Evolutionary conservation across 1,139 yeast genomes (phyloP), one percentile per base, ranked within the genome.

Genomic region (Suhomyces wounanorum): DNA sequence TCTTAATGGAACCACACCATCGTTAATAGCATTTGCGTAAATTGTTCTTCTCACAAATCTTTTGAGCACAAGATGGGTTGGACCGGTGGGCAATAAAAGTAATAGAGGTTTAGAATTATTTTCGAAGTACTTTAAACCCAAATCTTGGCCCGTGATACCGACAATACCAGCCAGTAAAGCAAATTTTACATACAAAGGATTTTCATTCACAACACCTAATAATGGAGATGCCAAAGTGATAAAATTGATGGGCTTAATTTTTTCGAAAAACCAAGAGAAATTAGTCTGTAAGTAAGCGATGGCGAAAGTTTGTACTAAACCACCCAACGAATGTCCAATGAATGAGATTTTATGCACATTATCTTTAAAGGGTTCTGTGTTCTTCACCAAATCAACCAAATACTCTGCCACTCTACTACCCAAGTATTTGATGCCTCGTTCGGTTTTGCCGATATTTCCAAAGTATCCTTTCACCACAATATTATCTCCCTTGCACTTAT

Each of bases 251-350:
- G 97, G 97, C 52, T 75, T 70, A 6, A 89, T 80, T 17, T 73
- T 70, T 30, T 79, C 63, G 58, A 94, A 90, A 54, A 87, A 83
- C 73, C 85, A 81, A 0, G 97, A 95, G 62, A 84, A 83, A 55
- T 83, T 85, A 47, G 80, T 77, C 44, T 84, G 80, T 33, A 88
- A 78, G 64, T 90, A 90, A 0, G 97, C 96, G 42, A 94, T 81
- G 1, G 98, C 95, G 73, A 90, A 94, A 0, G 95, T 83, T 67
- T 94, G 98, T 3, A 88, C 86, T 42, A 89, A 73, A 0, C 99
- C 99, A 31, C 99, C 99, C 31, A 94, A 72, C 0, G 98, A 92
- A 67, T 94, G 99, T 1, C 94, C 96, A 35, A 95, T 76, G 60
- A 94, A 92, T 1, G 98, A 91, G 2, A 94, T 84, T 59, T 82